Evolutionary conservation across 495 filamentous ascomycete species (phyloP), one percentile per base, ranked within the genome.

Genomic region (Aspergillus homomorphus): DNA sequence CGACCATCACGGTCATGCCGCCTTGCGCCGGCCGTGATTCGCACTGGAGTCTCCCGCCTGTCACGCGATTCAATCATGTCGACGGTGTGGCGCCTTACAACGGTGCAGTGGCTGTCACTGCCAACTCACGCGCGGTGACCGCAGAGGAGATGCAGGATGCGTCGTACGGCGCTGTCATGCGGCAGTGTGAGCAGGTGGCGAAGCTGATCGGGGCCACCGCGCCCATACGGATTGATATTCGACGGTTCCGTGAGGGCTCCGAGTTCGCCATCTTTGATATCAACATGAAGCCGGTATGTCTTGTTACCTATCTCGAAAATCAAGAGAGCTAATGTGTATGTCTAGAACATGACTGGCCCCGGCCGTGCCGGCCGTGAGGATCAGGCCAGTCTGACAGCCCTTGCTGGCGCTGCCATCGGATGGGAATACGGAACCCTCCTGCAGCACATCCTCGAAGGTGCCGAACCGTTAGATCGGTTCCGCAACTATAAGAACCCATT

Each of bases 201-300:
- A 33, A 50, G 42, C 26, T 69, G 2, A 66, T 73, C 24, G 49
- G 62, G 10, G 69, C 68, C 4, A 71, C 67, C 22, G 69, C 72
- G 4, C 68, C 68, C 14, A 73, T 75, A 46, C 63, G 74, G 6
- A 65, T 77, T 49, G 72, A 75, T 46, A 57, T 70, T 1, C 53
- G 74, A 21, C 58, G 74, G 12, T 73, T 73, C 28, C 52, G 46
- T 8, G 49, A 54, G 16, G 58, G 58, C 2, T 60, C 57, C 1
- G 55, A 64, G 9, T 77, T 77, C 63, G 72, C 68, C n/a, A 61
- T 75, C 42, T 77, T 77, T 52, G 72, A 77, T 65, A 66, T 77
- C 14, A 75, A 77, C 58, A 69, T 75, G 71, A 77, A 77, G 57
- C 72, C 71, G 9, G 72, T 75, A 57, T 61, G 74, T 69, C 16